A percentile compares a stretch with the other conserved stretches of the same genome.
Evolutionary conservation across 768 basidiomycete genomes (phyloP).

Genomic region (Lyophyllum atratum): DNA sequence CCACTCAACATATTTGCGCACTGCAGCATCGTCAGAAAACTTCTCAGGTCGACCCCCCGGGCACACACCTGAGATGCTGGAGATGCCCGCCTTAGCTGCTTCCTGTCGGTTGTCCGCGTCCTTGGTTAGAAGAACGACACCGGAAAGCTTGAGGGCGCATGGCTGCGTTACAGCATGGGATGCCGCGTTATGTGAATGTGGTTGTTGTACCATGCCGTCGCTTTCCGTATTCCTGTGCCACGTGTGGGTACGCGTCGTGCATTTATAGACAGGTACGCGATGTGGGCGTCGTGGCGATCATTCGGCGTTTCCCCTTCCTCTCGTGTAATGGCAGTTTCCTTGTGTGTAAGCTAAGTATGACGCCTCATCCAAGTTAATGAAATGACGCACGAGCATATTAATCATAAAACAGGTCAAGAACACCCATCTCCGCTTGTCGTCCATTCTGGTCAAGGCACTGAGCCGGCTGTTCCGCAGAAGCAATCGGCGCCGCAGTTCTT

Average conservation of each 20-base stretch:
- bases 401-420: too few species aligned
- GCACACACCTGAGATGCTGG: slow-evolving; percentile 59
- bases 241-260: not conserved
- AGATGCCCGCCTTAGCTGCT: slow-evolving; percentile 66
- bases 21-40: slow-evolving; percentile 34
- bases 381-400: slow-evolving; percentile 74
- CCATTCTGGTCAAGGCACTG: slow-evolving; percentile 79
- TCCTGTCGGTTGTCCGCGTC: slow-evolving; percentile 83
- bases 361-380: not conserved
- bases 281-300: slow-evolving; percentile 88
- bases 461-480: slow-evolving; percentile 92
- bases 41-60: not conserved
- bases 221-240: slow-evolving; percentile 83
- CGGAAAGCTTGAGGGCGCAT: slow-evolving; percentile 46
- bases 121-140: slow-evolving; percentile 84
- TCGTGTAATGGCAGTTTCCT: slow-evolving; percentile 77
- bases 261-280: not conserved
- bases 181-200: slow-evolving; percentile 62
- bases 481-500: slow-evolving; percentile 94
- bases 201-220: slow-evolving; percentile 82
- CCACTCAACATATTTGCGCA: slow-evolving; percentile 74
- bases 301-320: slow-evolving; percentile 85
- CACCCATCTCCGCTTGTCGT: slow-evolving; percentile 82
- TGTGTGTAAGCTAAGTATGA: slow-evolving; percentile 27
- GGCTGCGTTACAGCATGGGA: slow-evolving; percentile 53